Evolutionary conservation across 176 grass and related monocot species (phyloP), one percentile per base, ranked within the genome.

Genomic region (Raddia guianensis): DNA sequence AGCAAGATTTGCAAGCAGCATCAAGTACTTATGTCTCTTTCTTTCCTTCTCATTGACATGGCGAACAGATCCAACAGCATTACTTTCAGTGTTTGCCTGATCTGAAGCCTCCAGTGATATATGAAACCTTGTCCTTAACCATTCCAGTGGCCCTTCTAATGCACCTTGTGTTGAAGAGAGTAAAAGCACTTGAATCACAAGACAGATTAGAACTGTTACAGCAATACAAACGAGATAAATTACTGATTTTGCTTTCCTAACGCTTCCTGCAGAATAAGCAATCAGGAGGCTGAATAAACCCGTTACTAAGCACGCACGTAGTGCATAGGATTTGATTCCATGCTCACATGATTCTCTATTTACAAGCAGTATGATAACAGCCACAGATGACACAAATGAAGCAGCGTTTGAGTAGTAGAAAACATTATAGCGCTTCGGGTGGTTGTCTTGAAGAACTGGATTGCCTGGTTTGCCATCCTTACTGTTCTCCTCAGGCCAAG

Each of bases 1-100:
- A 51, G 76, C 86, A 61, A 92, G 71, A 62, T 37, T 81, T 6
- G 87, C 87, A 71, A 89, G 77, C 46, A 90, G 85, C 91, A 90
- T 90, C 14, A 90, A 43, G 67, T 80, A 85, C 27, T 84, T 89
- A 19, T 89, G 76, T 32, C 87, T 80, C 54, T 85, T 88, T 11
- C 74, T 85, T 10, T 7, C 12, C 63, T 80, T 70, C 57, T 61
- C 52, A 80, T 37, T 5, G 18, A 14, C 21, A 4, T 3, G n/a
- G 19, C 33, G 12, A 42, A 9, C 63, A 21, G n/a, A 56, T 34
- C 33, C 49, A 0, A 7, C 18, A 59, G 53, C n/a, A 27, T 9
- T 56, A 57, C 12, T 11, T 55, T 68, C 50, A 52, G 9, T 32
- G 1, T 18, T 56, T 66, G 37, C 15, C 33, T 16, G 12, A 19